Base-by-base conservation (phyloP, 2,329 filamentous ascomycete species). In the Fusarium nelsonii region DNA sequence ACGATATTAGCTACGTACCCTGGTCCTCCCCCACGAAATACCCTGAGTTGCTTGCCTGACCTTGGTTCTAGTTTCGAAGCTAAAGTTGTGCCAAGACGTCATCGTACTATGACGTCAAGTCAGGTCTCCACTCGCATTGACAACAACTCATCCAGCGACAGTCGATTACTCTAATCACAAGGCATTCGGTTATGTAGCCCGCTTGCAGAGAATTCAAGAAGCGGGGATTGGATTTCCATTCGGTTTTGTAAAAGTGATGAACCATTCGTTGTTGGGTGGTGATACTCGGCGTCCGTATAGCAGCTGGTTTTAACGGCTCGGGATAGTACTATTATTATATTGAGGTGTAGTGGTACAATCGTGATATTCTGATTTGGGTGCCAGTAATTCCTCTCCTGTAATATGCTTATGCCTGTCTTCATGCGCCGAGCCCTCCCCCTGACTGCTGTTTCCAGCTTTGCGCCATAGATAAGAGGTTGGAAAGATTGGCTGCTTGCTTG, bases 381-480 rank as follows among this genome's bases (percentile, higher is more conserved):
- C 20, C 44, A 39, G 39, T 28, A 32, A 16, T 43, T 23, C 26
- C 34, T 30, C 18, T 28, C 44, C 23, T 30, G 23, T n/a, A 28
- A 40, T 26, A 20, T 40, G 20, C 9, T 49, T 58, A 49, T 40
- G 15, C 41, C 23, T n/a, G 15, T 20, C 40, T 16, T 70, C 63
- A 75, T 12, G 70, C 76, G 30, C 73, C 76, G 61, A 79, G 61
- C 18, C 74, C 77, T 11, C 77, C 79, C 16, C 82, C 84, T 11
- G 82, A 81, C 68, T 84, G 87, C 83, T 97, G 87, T 84, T 97
- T 97, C 93, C 95, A 98, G 72, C 90, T 89, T 79, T 94, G 90
- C 59, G 95, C 94, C 87, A 91, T 91, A 66, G 92, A 90, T 81
- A 97, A 83, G 78, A 98, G 84, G 78, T 92, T 93, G 52, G 92